Evolutionary conservation across 75 land plant species (phyloP).

Genomic region (Sequoia sempervirens): DNA sequence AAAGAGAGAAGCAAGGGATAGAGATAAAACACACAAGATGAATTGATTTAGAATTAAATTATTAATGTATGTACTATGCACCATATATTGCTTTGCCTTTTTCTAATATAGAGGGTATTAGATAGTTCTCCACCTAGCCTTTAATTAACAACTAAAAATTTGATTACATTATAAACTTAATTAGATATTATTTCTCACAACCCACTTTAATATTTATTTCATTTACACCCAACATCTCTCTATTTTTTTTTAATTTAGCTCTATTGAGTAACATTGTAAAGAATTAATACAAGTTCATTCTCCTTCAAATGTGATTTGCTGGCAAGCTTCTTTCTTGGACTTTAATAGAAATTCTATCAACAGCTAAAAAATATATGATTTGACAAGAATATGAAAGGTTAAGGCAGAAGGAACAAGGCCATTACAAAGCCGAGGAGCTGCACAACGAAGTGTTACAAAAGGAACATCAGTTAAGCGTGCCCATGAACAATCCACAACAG

Average conservation of each 20-base stretch:
- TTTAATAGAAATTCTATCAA: background rate
- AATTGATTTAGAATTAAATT: background rate
- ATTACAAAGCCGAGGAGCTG: constrained; percentile 88
- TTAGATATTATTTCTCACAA: background rate
- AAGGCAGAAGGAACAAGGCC: background rate
- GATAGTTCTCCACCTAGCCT: background rate
- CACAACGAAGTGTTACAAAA: constrained; percentile 76
- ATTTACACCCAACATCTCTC: background rate
- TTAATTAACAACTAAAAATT: background rate
- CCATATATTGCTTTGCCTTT: background rate
- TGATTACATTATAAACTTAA: background rate
- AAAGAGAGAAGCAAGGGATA: too few species aligned
- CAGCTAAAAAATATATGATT: background rate
- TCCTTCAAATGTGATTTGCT: background rate
- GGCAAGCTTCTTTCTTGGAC: background rate
- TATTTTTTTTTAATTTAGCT: background rate
- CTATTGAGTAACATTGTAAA: background rate
- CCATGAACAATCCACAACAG: constrained; percentile 98
- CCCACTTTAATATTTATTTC: background rate
- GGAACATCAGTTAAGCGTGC: constrained; percentile 86
- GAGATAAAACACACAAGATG: too few species aligned
- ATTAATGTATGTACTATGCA: background rate
- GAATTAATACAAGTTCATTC: background rate
- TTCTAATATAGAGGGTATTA: background rate
- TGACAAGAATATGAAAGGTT: background rate